Base-by-base conservation (phyloP, 257 asterid genomes). In the Nicotiana noctiflora region DNA sequence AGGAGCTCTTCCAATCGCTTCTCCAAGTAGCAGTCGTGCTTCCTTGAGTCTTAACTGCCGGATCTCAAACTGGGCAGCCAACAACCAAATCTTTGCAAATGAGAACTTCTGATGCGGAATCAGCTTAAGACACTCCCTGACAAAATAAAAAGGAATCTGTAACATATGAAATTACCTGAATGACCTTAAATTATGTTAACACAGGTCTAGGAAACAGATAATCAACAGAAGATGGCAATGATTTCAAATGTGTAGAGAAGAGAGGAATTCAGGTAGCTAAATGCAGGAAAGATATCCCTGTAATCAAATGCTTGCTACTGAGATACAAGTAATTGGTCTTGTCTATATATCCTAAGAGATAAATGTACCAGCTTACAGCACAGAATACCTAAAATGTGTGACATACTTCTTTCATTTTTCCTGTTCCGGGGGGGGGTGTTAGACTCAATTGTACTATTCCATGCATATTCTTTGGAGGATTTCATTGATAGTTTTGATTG, bases 21-120 rank as follows among this genome's bases (percentile, higher is more conserved):
- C 77, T 62, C 90, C 90, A 78, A 87, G 88, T 77, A 81, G 80
- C 62, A 34, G 70, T 21, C 90, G 81, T 2, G 90, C 88, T 63
- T 83, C 89, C 79, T 68, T 65, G 59, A 94, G 89, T 86, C 92
- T 84, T 81, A 90, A 80, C 81, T 92, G 98, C 31, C 98, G 94
- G 59, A 96, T 90, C 86, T 96, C 99, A 52, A 94, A 94, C 85
- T 96, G 97, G 13, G 98, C 99, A 31, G 98, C 97, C 92, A 96
- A 86, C 85, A 94, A 84, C 98, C 98, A 96, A 76, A 96, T 87
- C 88, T 96, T 96, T 78, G 98, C 97, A 85, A 91, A 92, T 5
- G 99, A 90, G 81, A 92, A 94, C 81, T 92, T 92, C 40, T 85
- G 49, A 15, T 87, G 90, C 15, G 90, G 90, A 70, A 87, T 87